phyloP scores from a whole-genome alignment of 306 rosid species.

The Potentilla sterilis region DNA sequence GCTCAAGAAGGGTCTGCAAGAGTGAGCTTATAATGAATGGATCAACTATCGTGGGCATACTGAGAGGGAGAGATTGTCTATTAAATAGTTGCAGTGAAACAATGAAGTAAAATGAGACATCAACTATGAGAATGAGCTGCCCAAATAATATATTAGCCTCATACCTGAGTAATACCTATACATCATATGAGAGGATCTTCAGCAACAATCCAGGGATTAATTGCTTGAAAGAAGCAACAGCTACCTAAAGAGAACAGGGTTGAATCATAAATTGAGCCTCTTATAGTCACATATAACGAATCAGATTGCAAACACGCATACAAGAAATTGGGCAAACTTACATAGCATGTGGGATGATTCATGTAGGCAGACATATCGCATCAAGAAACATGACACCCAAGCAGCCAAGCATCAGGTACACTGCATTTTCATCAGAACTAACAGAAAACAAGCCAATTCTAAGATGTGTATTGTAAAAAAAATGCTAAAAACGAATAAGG shows the following conservation, averaged over 20 bases:
- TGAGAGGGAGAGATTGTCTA: neutral
- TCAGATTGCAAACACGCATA: neutral
- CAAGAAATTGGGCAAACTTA: neutral
- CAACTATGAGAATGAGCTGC: neutral
- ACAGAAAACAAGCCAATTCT: neutral
- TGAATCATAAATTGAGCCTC: neutral
- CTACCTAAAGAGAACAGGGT: neutral
- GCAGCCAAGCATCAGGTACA: slow-evolving; percentile 5
- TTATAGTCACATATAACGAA: neutral
- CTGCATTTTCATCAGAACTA: neutral
- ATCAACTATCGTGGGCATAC: neutral
- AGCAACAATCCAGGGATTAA: neutral
- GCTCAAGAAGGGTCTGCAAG: neutral
- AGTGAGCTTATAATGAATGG: neutral
- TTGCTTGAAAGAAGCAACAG: neutral
- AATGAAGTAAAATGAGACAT: neutral
- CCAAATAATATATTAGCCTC: neutral
- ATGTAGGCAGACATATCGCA: neutral
- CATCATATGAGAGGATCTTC: neutral
- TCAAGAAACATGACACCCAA: slow-evolving; percentile 3
- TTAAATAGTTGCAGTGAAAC: neutral
- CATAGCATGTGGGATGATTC: neutral
- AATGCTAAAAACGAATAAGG: neutral
- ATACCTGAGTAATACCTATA: neutral
- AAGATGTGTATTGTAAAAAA: neutral